Conservation (phyloP, 129 eudicot species). For the Flaveria ramosissima region DNA sequence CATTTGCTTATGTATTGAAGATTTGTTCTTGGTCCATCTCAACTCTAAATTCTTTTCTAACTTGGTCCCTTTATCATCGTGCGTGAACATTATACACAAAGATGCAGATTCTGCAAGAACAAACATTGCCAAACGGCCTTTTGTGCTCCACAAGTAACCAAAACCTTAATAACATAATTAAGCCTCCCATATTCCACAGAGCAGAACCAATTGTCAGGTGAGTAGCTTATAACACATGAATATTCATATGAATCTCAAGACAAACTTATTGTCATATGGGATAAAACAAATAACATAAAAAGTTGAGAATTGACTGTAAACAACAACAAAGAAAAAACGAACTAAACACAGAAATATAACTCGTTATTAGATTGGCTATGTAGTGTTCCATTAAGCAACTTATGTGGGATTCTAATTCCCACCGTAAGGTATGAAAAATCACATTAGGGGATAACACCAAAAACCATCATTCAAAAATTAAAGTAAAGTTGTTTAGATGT, state of each 20-base stretch:
- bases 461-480: not conserved
- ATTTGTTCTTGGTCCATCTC: too few species aligned
- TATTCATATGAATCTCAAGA: too few species aligned
- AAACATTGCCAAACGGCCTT: not conserved
- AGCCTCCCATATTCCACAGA: slow-evolving; percentile 49
- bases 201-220: slow-evolving; percentile 70
- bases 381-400: slow-evolving; percentile 66
- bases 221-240: too few species aligned
- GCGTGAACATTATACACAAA: too few species aligned
- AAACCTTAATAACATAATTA: slow-evolving; percentile 49
- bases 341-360: slow-evolving; percentile 3
- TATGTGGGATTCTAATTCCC: slow-evolving; percentile 78
- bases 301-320: too few species aligned
- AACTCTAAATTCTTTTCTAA: too few species aligned
- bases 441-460: slow-evolving; percentile 11
- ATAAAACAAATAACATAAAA: too few species aligned
- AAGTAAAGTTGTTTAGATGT: not conserved
- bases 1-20: too few species aligned
- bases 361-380: slow-evolving; percentile 68
- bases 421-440: slow-evolving; percentile 39
- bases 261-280: too few species aligned
- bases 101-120: too few species aligned
- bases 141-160: slow-evolving; percentile 49
- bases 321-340: not conserved
- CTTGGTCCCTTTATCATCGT: too few species aligned